Conservation (phyloP, 2,329 filamentous ascomycete species). For the Bipolaris bicolor region DNA sequence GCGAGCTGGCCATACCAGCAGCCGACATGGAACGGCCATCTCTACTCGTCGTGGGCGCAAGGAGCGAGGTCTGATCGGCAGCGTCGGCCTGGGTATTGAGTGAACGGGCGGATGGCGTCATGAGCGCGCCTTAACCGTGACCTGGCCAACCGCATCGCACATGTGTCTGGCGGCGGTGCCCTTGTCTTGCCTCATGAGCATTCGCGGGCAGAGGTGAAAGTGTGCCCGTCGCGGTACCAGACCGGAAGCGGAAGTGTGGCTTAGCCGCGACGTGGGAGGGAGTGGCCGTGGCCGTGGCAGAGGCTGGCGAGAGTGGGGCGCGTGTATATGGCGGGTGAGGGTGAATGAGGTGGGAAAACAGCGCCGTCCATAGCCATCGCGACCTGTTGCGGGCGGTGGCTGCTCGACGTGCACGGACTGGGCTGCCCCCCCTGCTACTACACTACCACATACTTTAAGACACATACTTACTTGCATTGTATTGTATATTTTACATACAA, state of each 20-base stretch:
- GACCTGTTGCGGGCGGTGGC: conserved; percentile 15
- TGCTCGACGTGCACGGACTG: conserved; percentile 12
- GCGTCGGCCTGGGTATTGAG: conserved; percentile 48
- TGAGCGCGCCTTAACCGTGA: conserved; percentile 50
- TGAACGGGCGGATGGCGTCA: conserved; percentile 51
- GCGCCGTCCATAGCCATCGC: conserved; percentile 11
- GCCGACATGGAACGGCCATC: conserved; percentile 63
- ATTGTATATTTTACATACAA: no score
- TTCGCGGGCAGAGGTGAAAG: conserved; percentile 26
- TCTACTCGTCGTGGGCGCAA: conserved; percentile 55
- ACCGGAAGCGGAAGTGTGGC: conserved; percentile 20
- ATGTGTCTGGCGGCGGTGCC: conserved; percentile 33
- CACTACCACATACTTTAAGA: background rate
- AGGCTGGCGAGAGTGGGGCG: conserved; percentile 23
- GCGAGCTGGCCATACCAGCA: conserved; percentile 64
- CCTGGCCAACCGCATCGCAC: conserved; percentile 48
- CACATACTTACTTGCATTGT: background rate
- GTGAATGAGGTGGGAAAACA: conserved; percentile 14
- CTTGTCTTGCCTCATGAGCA: conserved; percentile 46
- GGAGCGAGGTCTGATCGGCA: conserved; percentile 49
- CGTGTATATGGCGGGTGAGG: conserved; percentile 7
- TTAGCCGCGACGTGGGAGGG: conserved; percentile 14
- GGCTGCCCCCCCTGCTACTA: conserved; percentile 3
- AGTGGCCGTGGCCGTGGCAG: conserved; percentile 12
- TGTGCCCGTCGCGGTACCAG: conserved; percentile 21